Evolutionary conservation across 2,329 filamentous ascomycete genomes (phyloP), one percentile per base, ranked within the genome.

Genomic region (Fusarium albidum): DNA sequence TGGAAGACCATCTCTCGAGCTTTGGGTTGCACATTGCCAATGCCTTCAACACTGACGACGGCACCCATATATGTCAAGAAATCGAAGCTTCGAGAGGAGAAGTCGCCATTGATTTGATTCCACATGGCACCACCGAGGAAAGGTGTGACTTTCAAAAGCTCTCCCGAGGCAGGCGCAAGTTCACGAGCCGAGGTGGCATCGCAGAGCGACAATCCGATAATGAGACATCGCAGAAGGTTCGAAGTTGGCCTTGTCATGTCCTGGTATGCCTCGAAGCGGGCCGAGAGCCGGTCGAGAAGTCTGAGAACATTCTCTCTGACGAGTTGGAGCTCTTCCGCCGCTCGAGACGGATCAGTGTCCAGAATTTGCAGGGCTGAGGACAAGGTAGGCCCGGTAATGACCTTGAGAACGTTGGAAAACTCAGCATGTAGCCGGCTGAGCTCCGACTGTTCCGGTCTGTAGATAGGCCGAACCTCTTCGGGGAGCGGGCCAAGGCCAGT

Each of bases 241-340:
- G 92, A 80, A 10, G 92, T 82, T 5, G 92, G 93, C 37, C 84
- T 80, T 0, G 89, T 90, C 63, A 98, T 84, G 68, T 99, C 95
- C 55, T 92, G 90, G 66, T 97, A 98, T 12, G 86, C 86, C 32
- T 86, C 82, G 68, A 92, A 96, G 29, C 86, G 81, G 26, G 83
- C 79, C 2, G 80, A 82, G 8, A 99, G 80, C 37, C 93, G 84
- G 47, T 82, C 77, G 42, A 90, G 84, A 32, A 96, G 84, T 56
- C 90, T 85, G 7, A 78, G 75, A n/a, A 95, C 76, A 48, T 83
- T 85, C 55, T 80, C 77, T 47, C 77, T 77, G 13, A 85, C 72
- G 3, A 85, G 75, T 25, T 79, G 71, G 46, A 85, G 64, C 38
- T 82, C 78, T 25, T 68, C 67, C 5, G 52, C 53, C n/a, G 59